Evolutionary conservation across 768 basidiomycete species (phyloP).

Genomic region (Mycena vulgaris): DNA sequence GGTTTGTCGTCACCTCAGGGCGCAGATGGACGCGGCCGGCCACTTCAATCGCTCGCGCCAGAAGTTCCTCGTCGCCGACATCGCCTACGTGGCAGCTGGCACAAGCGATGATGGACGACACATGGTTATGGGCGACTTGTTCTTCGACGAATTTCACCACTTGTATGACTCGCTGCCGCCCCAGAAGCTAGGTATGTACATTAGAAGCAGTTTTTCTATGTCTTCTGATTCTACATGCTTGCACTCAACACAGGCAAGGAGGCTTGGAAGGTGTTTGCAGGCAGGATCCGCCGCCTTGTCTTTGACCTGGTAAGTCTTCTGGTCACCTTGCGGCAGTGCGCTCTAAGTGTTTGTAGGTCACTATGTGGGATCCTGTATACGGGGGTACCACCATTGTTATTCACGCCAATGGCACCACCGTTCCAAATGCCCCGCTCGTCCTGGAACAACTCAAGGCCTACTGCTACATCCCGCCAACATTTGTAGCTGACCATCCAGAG

Average conservation of each 20-base stretch:
- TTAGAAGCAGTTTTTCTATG: no score
- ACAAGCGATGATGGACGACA: conserved; percentile 14
- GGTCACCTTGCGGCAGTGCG: not conserved
- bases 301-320: not conserved
- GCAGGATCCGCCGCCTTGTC: not conserved
- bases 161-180: no score
- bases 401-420: not conserved
- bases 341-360: not conserved
- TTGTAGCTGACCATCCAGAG: not conserved
- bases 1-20: conserved; percentile 10
- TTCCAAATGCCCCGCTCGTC: not conserved
- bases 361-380: conserved; percentile 7
- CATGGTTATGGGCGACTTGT: not conserved
- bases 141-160: not conserved
- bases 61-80: conserved; percentile 6
- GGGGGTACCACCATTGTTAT: not conserved
- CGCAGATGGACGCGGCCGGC: not conserved
- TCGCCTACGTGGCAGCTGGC: conserved; percentile 10
- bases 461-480: not conserved
- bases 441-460: not conserved
- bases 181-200: no score
- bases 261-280: not conserved
- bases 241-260: not conserved
- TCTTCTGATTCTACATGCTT: no score
- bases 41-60: not conserved